A percentile compares a stretch with the other conserved stretches of the same genome.
Conservation (phyloP, 306 rosid species). For the Quercus bicolor region DNA sequence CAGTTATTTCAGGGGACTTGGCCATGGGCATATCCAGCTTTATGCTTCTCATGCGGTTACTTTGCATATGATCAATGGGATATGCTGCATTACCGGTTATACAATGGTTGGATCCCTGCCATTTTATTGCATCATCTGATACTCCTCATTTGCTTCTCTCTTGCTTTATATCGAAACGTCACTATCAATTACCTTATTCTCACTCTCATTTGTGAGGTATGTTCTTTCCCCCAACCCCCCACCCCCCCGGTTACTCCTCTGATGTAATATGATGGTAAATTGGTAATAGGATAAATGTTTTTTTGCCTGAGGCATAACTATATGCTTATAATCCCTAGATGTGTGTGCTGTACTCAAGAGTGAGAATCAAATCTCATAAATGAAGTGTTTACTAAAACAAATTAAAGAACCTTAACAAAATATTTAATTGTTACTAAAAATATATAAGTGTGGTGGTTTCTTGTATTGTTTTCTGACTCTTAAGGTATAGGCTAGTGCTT, state of each 20-base stretch:
- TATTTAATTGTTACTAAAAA: no score
- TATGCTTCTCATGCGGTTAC: conserved; percentile 97
- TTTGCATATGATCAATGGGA: conserved; percentile 98
- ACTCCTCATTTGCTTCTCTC: conserved; percentile 87
- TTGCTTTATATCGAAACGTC: conserved; percentile 83
- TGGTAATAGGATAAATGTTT: background rate
- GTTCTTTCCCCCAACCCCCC: background rate
- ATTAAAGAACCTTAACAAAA: no score
- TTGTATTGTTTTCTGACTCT: background rate
- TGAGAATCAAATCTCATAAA: background rate
- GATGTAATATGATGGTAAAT: background rate
- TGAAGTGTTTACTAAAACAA: background rate
- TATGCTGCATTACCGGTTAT: conserved; percentile 68
- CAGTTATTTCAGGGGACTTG: conserved; percentile 69
- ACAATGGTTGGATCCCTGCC: conserved; percentile 78
- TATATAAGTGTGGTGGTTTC: background rate
- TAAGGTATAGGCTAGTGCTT: background rate
- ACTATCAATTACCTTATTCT: conserved; percentile 95
- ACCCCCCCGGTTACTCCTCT: no score
- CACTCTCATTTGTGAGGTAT: conserved; percentile 91
- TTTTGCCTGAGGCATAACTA: background rate
- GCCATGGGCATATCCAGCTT: conserved; percentile 81
- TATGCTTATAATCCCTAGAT: background rate
- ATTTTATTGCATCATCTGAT: conserved; percentile 83
- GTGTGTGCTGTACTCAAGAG: background rate